Evolutionary conservation across 108 stramenopile species (phyloP), one percentile per base, ranked within the genome.

Genomic region (Skeletonema potamos): DNA sequence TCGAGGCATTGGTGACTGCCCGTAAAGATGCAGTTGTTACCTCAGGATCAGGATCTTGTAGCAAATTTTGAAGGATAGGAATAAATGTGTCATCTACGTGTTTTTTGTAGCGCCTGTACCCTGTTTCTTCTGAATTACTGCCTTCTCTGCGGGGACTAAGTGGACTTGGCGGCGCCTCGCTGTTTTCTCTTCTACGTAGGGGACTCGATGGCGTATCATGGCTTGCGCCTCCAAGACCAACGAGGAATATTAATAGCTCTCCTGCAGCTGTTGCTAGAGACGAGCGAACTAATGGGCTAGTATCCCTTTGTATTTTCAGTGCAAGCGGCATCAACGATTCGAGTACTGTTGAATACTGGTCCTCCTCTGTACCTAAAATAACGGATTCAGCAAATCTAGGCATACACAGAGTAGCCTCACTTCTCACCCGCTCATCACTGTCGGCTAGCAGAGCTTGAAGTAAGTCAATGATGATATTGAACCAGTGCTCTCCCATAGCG

Each of bases 401-500:
- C 66, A 95, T 87, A 71, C 93, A 95, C 27, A 91, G 54, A 24
- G 89, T 89, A 26, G 91, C 94, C 62, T 96, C 94, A 44, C 88
- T 85, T 54, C 94, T 67, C 59, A 96, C 94, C 18, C 85, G 74
- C 58, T 93, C 94, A 64, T 93, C 92, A 11, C 80, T 79, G 82
- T 96, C 94, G 0, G 85, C 66, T 29, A 96, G 67, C 54, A 96
- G 68, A 0, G 89, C 89, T 37, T 89, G 85, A 27, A 96, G 77
- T 18, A 93, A 85, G 72, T 96, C 94, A 73, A 92, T 90, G n/a
- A 96, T 87, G 54, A 96, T 91, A 62, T 84, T 90, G 26, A 87
- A 90, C 94, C 94, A 96, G 68, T 96, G 92, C 66, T 90, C 92
- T 10, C 94, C 94, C 27, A 96, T 64, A 13, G 94, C 92, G 60